phyloP scores from a whole-genome alignment of 2,329 filamentous ascomycete genomes.

The Cryphonectria parasitica region DNA sequence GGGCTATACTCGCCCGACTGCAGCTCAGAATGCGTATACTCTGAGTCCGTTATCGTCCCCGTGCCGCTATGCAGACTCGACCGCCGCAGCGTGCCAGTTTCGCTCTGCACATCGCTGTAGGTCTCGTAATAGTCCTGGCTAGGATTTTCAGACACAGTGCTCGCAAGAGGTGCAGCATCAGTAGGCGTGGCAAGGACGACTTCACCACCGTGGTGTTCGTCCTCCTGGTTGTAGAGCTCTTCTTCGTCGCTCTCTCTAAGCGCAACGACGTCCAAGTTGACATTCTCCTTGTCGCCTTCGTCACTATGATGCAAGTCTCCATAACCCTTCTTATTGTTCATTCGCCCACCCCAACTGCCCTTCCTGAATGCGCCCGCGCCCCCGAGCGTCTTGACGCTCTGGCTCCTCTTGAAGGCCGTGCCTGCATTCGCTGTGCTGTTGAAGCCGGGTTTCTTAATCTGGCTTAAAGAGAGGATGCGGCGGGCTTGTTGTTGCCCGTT shows the following conservation, averaged over 20 bases:
- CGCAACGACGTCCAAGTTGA: constrained; percentile 38
- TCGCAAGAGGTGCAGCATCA: constrained; percentile 17
- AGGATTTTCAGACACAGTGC: constrained; percentile 19
- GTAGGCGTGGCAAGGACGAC: constrained; percentile 26
- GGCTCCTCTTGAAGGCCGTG: constrained; percentile 73
- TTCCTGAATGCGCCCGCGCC: constrained; percentile 60
- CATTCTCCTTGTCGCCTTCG: constrained; percentile 48
- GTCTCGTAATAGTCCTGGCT: constrained; percentile 16
- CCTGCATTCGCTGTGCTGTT: constrained; percentile 46
- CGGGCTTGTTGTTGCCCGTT: constrained; percentile 54
- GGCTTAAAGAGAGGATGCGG: constrained; percentile 86
- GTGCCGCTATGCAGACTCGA: constrained; percentile 40
- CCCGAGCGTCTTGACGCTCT: constrained; percentile 71
- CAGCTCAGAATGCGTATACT: constrained; percentile 18
- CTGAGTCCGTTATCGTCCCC: constrained; percentile 20
- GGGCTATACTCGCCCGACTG: constrained; percentile 24
- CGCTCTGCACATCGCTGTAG: constrained; percentile 46
- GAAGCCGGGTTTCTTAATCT: constrained; percentile 70
- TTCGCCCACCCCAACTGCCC: constrained; percentile 67
- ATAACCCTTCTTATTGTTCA: constrained; percentile 47
- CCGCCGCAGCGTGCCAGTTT: constrained; percentile 54
- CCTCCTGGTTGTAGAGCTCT: constrained; percentile 38
- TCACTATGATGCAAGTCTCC: constrained; percentile 67
- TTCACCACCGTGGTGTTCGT: constrained; percentile 31
- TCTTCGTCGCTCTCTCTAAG: constrained; percentile 66